phyloP scores from a whole-genome alignment of 768 basidiomycete species.

The Termitomyces eurrhizus region DNA sequence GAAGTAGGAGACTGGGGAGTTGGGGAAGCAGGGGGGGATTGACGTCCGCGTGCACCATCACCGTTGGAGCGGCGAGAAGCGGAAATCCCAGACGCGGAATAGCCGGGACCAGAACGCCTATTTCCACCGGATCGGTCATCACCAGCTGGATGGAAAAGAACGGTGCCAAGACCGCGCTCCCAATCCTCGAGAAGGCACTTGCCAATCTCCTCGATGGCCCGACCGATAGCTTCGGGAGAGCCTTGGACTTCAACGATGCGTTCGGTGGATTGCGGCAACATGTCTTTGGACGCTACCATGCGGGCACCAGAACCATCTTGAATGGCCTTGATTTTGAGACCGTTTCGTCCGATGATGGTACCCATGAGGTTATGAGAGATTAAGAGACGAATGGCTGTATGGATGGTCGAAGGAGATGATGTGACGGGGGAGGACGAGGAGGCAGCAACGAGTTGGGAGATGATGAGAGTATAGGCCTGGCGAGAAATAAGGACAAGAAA shows the following conservation, averaged over 20 bases:
- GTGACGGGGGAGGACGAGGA: slow-evolving; percentile 70
- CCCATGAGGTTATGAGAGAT: slow-evolving; percentile 99
- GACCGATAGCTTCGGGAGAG: slow-evolving; percentile 85
- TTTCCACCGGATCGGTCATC: slow-evolving; percentile 55
- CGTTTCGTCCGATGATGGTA: slow-evolving; percentile 93
- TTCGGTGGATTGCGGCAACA: slow-evolving; percentile 98
- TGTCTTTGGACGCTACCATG: slow-evolving; percentile 99
- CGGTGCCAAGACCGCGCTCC: slow-evolving; percentile 91
- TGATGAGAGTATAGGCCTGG: slow-evolving; percentile 94
- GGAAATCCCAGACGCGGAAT: slow-evolving; percentile 38
- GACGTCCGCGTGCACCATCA: slow-evolving; percentile 43
- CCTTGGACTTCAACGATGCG: slow-evolving; percentile 98
- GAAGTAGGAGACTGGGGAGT: slow-evolving; percentile 46
- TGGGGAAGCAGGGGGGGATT: slow-evolving; percentile 47
- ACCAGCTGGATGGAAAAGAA: slow-evolving; percentile 92
- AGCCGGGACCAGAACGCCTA: slow-evolving; percentile 52
- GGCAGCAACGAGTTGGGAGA: slow-evolving; percentile 83
- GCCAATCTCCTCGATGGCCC: slow-evolving; percentile 93
- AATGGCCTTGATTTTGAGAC: slow-evolving; percentile 98
- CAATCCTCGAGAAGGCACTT: slow-evolving; percentile 95
- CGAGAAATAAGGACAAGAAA: slow-evolving; percentile 11
- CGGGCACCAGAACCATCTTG: slow-evolving; percentile 94
- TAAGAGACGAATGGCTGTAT: slow-evolving; percentile 92
- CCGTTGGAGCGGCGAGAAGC: slow-evolving; percentile 64
- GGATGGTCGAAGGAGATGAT: slow-evolving; percentile 64